Percentiles rank a stretch among this genome's conserved stretches.
These are phyloP conservation scores for Hygrocybe punicea DNA, from an alignment of 768 basidiomycete genomes.

Conservation along the genomic window DNA sequence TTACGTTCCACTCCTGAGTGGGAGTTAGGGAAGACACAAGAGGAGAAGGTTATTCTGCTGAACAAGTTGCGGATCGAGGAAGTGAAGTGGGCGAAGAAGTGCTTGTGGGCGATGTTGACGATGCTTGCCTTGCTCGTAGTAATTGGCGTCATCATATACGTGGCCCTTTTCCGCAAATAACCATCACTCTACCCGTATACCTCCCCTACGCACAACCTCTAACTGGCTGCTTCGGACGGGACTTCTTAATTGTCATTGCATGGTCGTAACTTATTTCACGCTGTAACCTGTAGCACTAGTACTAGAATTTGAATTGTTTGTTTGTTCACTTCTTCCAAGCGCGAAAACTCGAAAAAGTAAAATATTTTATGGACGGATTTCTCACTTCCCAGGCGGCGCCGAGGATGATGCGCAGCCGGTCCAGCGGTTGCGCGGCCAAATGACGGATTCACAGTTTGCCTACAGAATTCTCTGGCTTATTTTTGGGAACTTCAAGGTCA, in stretches of 20 bases:
- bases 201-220: neutral
- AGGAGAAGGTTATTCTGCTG: constrained; percentile 47
- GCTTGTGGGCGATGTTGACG: constrained; percentile 50
- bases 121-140: constrained; percentile 39
- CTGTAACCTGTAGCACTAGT: neutral
- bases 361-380: no score
- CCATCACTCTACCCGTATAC: neutral
- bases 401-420: no score
- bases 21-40: constrained; percentile 55
- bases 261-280: constrained; percentile 1
- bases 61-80: constrained; percentile 47
- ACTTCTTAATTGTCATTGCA: neutral
- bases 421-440: no score
- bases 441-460: neutral
- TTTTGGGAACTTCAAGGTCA: constrained; percentile 35
- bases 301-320: no score
- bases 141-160: constrained; percentile 30
- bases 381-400: no score
- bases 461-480: constrained; percentile 35
- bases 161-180: constrained; percentile 10
- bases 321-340: no score
- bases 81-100: constrained; percentile 55
- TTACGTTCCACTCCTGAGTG: constrained; percentile 49
- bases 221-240: neutral
- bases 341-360: no score